A percentile compares a stretch with the other conserved stretches of the same genome.
These are phyloP conservation scores for Barnettozyma hawaiiensis DNA, from an alignment of 1,139 yeast genomes.

Conservation along the genomic window DNA sequence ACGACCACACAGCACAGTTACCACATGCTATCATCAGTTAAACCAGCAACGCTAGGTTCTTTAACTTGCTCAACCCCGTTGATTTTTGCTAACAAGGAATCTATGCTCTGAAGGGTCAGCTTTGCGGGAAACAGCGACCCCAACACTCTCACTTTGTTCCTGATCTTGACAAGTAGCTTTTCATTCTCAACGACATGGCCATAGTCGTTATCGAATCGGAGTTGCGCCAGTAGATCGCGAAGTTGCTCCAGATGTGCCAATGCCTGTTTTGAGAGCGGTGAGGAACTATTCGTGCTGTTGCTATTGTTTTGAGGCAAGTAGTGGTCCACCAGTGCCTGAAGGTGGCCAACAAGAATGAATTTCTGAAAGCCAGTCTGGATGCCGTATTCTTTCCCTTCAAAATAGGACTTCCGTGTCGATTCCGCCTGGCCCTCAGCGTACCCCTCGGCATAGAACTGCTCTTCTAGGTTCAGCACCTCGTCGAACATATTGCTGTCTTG, in stretches of 20 bases:
- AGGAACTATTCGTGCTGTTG: slow-evolving; percentile 6
- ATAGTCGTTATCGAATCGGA: slow-evolving; percentile 38
- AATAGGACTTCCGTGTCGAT: slow-evolving; percentile 48
- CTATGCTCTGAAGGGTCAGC: slow-evolving; percentile 15
- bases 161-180: slow-evolving; percentile 37
- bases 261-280: slow-evolving; percentile 12
- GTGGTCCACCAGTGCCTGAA: slow-evolving; percentile 32
- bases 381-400: slow-evolving; percentile 76
- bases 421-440: slow-evolving; percentile 42
- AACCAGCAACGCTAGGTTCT: slow-evolving; percentile 15
- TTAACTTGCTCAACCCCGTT: slow-evolving; percentile 17
- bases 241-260: slow-evolving; percentile 15
- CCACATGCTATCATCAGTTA: slow-evolving; percentile 26
- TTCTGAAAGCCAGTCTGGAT: slow-evolving; percentile 76
- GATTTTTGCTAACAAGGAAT: slow-evolving; percentile 10
- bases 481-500: slow-evolving; percentile 38
- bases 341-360: slow-evolving; percentile 56
- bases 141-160: slow-evolving; percentile 49
- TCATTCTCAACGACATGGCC: slow-evolving; percentile 46
- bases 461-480: slow-evolving; percentile 47
- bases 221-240: slow-evolving; percentile 17
- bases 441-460: slow-evolving; percentile 58
- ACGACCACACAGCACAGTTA: too few species aligned
- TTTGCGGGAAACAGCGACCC: slow-evolving; percentile 26
- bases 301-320: not conserved